phyloP scores from a whole-genome alignment of 768 basidiomycete species.

The Coprinopsis marcescibilis region DNA sequence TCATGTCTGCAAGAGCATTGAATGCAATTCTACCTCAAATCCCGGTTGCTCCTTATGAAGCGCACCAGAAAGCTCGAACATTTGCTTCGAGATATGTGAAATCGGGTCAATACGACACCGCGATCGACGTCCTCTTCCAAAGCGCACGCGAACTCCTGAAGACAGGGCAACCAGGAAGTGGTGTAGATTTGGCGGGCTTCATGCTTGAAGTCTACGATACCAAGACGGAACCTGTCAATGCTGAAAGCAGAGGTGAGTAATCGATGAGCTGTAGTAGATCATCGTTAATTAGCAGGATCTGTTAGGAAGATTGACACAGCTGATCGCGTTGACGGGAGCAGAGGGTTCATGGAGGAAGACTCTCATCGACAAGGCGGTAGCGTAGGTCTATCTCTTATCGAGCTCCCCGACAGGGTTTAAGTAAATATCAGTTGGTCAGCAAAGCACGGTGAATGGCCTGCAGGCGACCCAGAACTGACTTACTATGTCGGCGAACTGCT shows the following conservation, averaged over 20 bases:
- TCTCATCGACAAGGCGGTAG: slow-evolving; percentile 75
- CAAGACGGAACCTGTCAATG: slow-evolving; percentile 64
- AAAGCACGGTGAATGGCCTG: slow-evolving; percentile 70
- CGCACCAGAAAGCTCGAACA: slow-evolving; percentile 95
- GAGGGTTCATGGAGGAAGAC: slow-evolving; percentile 87
- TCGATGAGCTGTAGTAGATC: neutral
- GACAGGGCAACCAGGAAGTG: slow-evolving; percentile 82
- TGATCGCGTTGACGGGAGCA: slow-evolving; percentile 81
- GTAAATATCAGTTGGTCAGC: slow-evolving; percentile 69
- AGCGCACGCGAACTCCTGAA: slow-evolving; percentile 85
- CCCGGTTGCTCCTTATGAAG: slow-evolving; percentile 76
- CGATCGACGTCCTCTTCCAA: slow-evolving; percentile 91
- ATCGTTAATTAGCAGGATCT: slow-evolving; percentile 14
- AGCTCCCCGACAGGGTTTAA: slow-evolving; percentile 13
- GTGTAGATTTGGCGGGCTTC: slow-evolving; percentile 77
- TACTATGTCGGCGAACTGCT: slow-evolving; percentile 88
- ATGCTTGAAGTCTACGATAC: slow-evolving; percentile 80
- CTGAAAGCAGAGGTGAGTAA: slow-evolving; percentile 75
- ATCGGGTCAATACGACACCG: slow-evolving; percentile 74
- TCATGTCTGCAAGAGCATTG: slow-evolving; percentile 51
- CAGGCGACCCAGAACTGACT: slow-evolving; percentile 84
- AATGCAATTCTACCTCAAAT: slow-evolving; percentile 75
- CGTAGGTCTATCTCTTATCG: slow-evolving; percentile 43
- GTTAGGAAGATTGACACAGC: slow-evolving; percentile 81
- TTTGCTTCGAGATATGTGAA: slow-evolving; percentile 87